Percentiles rank a stretch among this genome's conserved stretches.
Evolutionary conservation across 345 rosid species (phyloP).

Genomic region (Gossypium mustelinum): DNA sequence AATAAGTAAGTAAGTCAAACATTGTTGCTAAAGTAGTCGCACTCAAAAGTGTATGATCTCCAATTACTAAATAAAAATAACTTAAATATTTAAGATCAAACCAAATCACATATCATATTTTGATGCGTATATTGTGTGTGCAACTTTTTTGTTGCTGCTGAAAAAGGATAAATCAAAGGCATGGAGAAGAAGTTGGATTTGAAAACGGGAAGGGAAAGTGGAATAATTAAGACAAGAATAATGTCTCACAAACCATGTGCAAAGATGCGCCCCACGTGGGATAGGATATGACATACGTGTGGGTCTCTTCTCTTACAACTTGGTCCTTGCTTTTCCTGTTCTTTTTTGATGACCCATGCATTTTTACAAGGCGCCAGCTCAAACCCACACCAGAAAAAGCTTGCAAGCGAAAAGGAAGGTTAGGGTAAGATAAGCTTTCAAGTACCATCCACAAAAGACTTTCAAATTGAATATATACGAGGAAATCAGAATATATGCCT

Average conservation of each 20-base stretch:
- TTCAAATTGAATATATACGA: too few relatives aligned
- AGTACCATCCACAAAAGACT: too few relatives aligned
- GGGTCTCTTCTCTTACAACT: constrained; percentile 23
- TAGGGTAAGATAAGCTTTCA: too few relatives aligned
- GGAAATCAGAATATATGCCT: too few relatives aligned
- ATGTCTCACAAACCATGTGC: constrained; percentile 42
- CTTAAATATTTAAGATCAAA: background rate
- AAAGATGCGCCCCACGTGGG: constrained; percentile 43
- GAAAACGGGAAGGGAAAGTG: background rate
- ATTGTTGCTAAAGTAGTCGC: constrained; percentile 7
- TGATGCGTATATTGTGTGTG: background rate
- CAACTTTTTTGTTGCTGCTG: background rate
- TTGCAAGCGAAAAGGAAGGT: background rate
- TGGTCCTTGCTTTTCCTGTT: background rate
- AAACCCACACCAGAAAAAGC: background rate
- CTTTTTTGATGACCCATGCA: too few relatives aligned
- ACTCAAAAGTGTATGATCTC: background rate
- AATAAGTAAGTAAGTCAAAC: constrained; percentile 2
- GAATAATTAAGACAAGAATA: constrained; percentile 24
- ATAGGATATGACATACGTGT: constrained; percentile 27
- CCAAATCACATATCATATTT: background rate
- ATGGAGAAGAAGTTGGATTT: background rate
- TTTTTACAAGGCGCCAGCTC: too few relatives aligned
- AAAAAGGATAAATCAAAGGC: background rate
- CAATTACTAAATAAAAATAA: background rate